Conservation (phyloP, 1,284 basidiomycete species). For the Rhodotorula sp. region DNA sequence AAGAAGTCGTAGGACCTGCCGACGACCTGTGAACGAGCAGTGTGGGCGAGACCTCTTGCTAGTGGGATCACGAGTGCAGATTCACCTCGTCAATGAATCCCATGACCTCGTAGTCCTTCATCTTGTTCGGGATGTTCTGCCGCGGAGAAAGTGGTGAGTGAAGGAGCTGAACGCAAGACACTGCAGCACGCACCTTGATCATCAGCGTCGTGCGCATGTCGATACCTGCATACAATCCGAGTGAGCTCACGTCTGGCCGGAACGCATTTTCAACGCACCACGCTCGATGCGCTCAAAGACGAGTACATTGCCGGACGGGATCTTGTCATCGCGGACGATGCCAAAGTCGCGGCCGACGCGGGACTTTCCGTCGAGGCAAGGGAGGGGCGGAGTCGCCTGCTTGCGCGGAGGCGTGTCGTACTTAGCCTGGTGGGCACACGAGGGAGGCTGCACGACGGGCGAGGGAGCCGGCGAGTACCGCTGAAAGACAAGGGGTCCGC, state of each 20-base stretch:
- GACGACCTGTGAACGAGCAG: conserved; percentile 7
- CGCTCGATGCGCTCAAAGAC: conserved; percentile 68
- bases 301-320: conserved; percentile 64
- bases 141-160: conserved; percentile 42
- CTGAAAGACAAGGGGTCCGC: too few relatives aligned
- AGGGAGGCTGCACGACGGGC: neutral
- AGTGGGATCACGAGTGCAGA: conserved; percentile 43
- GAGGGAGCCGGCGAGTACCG: neutral
- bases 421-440: too few relatives aligned
- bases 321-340: conserved; percentile 39
- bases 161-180: neutral
- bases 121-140: conserved; percentile 84
- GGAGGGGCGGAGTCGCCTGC: neutral
- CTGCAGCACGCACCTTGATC: conserved; percentile 35
- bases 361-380: neutral
- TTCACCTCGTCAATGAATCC: conserved; percentile 65
- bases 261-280: conserved; percentile 9
- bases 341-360: conserved; percentile 12
- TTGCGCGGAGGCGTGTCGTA: neutral
- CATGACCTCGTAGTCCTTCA: conserved; percentile 72
- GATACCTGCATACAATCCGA: conserved; percentile 52
- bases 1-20: conserved; percentile 66
- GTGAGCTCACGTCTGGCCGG: neutral
- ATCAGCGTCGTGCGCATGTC: conserved; percentile 70
- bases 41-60: conserved; percentile 61